Base-by-base conservation (phyloP, 495 filamentous ascomycete species). In the Choiromyces venosus region DNA sequence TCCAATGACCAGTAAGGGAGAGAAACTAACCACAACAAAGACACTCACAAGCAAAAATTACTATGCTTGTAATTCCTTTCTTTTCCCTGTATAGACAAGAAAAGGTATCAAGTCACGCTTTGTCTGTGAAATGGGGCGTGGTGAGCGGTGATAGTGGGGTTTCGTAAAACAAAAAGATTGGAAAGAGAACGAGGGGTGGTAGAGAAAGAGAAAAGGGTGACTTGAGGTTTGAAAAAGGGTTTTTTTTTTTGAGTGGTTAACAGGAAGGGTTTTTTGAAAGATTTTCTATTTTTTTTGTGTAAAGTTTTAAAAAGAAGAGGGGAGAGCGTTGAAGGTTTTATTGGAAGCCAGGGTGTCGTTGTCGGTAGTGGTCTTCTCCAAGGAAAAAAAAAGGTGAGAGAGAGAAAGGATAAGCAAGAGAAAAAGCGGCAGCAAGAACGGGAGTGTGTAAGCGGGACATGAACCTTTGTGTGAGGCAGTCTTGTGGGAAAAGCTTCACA, bases 251-350 rank as follows among this genome's bases (percentile, higher is more conserved):
- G 76, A 78, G 81, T 73, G 61, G 37, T 68, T 73, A 74, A 81
- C 81, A 84, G 82, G 77, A 76, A 82, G 79, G 78, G 83, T 85
- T 85, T 85, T 84, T 82, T 76, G 68, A 74, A 73, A 75, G 74
- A 75, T 85, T 85, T 85, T 82, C 83, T 83, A 67, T 84, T 85
- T 86, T 86, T 86, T 86, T 85, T 76, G 72, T 72, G 76, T 85
- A 71, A 71, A 65, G 39, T 70, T 72, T 72, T 73, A 71, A 56
- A 39, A 71, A 37, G 71, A 66, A 37, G 71, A 40, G 66, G 69
- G 65, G 52, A 72, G 71, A 68, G 66, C 68, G 73, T 69, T 71
- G 78, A 68, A 74, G 65, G 71, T 66, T 77, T 61, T 61, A 61
- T 61, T 61, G 52, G 52, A 66, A 74, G 78, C 79, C 80, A 81